Percentiles rank a stretch among this genome's conserved stretches.
Evolutionary conservation across 345 rosid genomes (phyloP).

Genomic region (Mercurialis annua): DNA sequence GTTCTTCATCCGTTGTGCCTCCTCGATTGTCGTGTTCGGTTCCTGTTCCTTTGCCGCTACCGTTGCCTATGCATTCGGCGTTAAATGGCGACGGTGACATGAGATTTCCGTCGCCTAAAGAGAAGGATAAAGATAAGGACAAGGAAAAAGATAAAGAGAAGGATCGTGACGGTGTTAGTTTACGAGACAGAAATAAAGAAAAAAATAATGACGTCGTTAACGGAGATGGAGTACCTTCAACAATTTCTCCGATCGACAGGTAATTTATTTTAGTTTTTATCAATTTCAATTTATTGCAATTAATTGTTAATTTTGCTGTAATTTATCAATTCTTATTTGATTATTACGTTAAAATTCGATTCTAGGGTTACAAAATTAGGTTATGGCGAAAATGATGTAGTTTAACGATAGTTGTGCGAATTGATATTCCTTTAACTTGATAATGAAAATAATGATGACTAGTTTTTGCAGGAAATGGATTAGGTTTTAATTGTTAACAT

Average conservation of each 20-base stretch:
- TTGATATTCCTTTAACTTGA: not conserved
- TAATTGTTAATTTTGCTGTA: not conserved
- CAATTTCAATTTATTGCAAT: not conserved
- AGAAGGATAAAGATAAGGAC: slow-evolving; percentile 31
- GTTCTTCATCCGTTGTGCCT: slow-evolving; percentile 8
- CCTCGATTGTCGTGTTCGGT: slow-evolving; percentile 29
- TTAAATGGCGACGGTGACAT: slow-evolving; percentile 36
- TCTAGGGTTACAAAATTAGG: no score
- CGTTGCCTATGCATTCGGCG: slow-evolving; percentile 50
- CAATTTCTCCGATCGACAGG: slow-evolving; percentile 43
- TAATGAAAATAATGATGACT: not conserved
- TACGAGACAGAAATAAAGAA: slow-evolving; percentile 17
- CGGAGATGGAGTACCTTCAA: slow-evolving; percentile 34
- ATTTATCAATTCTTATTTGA: not conserved
- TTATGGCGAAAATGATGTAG: no score
- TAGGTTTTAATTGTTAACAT: not conserved
- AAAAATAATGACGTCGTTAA: slow-evolving; percentile 23
- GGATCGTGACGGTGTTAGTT: not conserved
- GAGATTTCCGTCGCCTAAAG: slow-evolving; percentile 37
- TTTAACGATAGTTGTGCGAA: not conserved
- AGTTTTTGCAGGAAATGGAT: slow-evolving; percentile 3
- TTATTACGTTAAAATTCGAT: not conserved
- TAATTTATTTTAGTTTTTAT: slow-evolving; percentile 2
- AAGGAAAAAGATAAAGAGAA: slow-evolving; percentile 1
- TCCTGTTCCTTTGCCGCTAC: slow-evolving; percentile 49